Conservation (phyloP, 768 basidiomycete genomes). For the Rhizopogon sp. region DNA sequence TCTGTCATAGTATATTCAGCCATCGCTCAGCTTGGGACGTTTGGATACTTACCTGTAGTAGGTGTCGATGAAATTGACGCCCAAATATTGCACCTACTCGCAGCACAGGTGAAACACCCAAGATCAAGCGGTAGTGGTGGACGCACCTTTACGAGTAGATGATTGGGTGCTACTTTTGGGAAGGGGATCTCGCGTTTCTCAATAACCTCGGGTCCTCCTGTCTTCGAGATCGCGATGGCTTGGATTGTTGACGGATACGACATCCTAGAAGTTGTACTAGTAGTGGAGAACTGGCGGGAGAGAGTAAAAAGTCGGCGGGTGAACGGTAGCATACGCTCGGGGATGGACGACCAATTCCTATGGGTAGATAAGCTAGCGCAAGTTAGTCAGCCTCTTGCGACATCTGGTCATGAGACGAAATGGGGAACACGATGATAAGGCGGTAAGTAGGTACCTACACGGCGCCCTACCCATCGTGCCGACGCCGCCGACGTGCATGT, state of each 20-base stretch:
- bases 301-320: conserved; percentile 17
- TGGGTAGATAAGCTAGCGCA: neutral
- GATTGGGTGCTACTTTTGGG: conserved; percentile 52
- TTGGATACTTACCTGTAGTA: conserved; percentile 59
- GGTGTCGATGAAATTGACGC: conserved; percentile 86
- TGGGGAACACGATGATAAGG: neutral
- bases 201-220: conserved; percentile 75
- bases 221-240: conserved; percentile 67
- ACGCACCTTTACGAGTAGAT: conserved; percentile 45
- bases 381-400: conserved; percentile 3
- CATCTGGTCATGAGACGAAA: neutral
- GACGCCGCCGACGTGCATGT: no score
- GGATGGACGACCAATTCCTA: neutral
- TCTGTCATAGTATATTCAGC: conserved; percentile 25
- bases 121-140: neutral
- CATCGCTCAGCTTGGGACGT: conserved; percentile 9
- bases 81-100: conserved; percentile 61
- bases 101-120: neutral
- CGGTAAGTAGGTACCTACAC: no score
- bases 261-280: conserved; percentile 32
- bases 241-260: conserved; percentile 57
- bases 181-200: conserved; percentile 65
- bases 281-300: conserved; percentile 22
- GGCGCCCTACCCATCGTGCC: no score
- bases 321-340: conserved; percentile 5